Percentiles rank a stretch among this genome's conserved stretches.
Evolutionary conservation across 805 yeast genomes (phyloP).

Genomic region (Myxozyma vanderwaltii): DNA sequence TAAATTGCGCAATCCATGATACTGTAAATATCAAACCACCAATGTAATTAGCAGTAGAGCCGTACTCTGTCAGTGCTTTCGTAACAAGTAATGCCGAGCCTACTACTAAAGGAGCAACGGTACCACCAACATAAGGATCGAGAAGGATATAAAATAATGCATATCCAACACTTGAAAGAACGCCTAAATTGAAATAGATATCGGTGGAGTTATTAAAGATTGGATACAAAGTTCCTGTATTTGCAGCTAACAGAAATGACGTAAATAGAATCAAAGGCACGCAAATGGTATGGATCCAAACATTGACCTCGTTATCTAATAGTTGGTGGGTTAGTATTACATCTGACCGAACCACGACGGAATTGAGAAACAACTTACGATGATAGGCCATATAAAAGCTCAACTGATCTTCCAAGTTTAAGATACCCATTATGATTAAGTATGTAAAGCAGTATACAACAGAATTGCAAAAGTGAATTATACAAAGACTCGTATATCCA

Average conservation of each 20-base stretch:
- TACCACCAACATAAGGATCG: conserved; percentile 53
- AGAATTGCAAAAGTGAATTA: too few relatives aligned
- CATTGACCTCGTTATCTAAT: conserved; percentile 56
- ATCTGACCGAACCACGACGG: background rate
- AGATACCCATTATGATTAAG: conserved; percentile 34
- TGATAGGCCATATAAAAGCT: conserved; percentile 56
- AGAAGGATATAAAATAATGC: conserved; percentile 60
- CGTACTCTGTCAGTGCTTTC: conserved; percentile 37
- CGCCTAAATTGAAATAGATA: conserved; percentile 50
- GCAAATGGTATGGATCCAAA: conserved; percentile 71
- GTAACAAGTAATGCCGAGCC: conserved; percentile 38
- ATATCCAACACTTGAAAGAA: conserved; percentile 51
- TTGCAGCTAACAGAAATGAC: conserved; percentile 48
- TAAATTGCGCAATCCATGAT: conserved; percentile 82
- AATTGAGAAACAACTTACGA: conserved; percentile 41
- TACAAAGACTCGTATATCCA: too few relatives aligned
- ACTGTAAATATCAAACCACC: conserved; percentile 51
- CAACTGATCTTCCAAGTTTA: conserved; percentile 54
- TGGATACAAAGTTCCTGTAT: conserved; percentile 22
- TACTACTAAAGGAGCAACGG: conserved; percentile 48
- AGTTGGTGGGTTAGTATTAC: background rate
- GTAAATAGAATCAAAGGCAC: conserved; percentile 76
- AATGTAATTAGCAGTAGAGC: conserved; percentile 37
- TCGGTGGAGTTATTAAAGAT: background rate
- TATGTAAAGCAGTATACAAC: too few relatives aligned